A percentile compares a stretch with the other conserved stretches of the same genome.
Evolutionary conservation across 129 eudicot genomes (phyloP).

Genomic region (Ambrosia artemisiifolia): DNA sequence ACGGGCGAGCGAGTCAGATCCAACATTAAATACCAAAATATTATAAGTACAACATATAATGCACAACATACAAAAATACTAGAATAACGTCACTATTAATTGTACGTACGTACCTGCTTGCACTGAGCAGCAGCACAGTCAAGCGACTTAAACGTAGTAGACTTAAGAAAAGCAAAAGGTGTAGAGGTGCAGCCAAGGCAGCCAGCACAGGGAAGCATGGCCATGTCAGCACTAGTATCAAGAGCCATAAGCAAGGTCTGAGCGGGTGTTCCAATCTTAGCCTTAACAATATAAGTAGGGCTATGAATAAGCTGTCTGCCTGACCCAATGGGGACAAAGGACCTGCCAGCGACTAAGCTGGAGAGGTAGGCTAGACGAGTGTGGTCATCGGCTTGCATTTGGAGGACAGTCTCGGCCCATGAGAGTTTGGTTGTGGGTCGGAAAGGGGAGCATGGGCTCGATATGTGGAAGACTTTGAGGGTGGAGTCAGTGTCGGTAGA

Average conservation of each 20-base stretch:
- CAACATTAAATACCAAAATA: background rate
- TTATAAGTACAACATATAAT: background rate
- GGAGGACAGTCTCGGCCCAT: constrained; percentile 59
- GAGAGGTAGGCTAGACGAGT: constrained; percentile 55
- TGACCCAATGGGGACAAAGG: constrained; percentile 59
- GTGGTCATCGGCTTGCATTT: constrained; percentile 62
- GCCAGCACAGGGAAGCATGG: constrained; percentile 75
- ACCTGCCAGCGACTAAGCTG: constrained; percentile 59
- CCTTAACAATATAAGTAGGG: constrained; percentile 71
- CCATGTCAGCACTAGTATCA: constrained; percentile 75
- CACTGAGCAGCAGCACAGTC: constrained; percentile 60
- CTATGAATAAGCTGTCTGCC: constrained; percentile 59
- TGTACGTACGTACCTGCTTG: constrained; percentile 45
- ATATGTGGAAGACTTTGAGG: constrained; percentile 58
- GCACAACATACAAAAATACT: background rate
- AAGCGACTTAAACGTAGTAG: constrained; percentile 55
- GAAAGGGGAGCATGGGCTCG: constrained; percentile 73
- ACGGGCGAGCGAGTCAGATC: constrained; percentile 5
- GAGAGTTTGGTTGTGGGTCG: constrained; percentile 45
- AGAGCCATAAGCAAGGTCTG: constrained; percentile 70
- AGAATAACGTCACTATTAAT: background rate
- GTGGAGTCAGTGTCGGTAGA: constrained; percentile 40
- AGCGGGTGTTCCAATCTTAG: constrained; percentile 74
- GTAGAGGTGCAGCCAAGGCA: constrained; percentile 65
- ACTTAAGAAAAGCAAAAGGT: constrained; percentile 48